phyloP scores from a whole-genome alignment of 257 asterid species.

The Knoxia roxburghii region DNA sequence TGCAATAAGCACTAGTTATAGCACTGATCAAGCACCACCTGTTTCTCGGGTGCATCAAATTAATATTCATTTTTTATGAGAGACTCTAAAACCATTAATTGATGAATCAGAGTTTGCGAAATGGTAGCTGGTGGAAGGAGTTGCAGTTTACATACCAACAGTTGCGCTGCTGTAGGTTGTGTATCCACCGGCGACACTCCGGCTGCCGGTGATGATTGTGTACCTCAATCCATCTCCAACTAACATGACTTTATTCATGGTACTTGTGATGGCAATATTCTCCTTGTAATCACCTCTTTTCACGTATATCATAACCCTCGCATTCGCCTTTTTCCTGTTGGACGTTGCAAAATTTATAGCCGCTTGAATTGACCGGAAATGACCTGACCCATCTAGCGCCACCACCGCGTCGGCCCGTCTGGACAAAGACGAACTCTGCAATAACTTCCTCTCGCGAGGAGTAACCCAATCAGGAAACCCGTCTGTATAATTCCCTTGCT shows the following conservation, averaged over 20 bases:
- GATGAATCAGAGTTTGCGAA: too few relatives aligned
- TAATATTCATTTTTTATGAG: not conserved
- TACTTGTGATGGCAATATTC: constrained; percentile 40
- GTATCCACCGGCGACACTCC: constrained; percentile 56
- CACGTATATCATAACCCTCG: constrained; percentile 56
- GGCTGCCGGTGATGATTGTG: constrained; percentile 61
- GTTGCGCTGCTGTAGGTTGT: constrained; percentile 82
- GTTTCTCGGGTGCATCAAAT: too few relatives aligned
- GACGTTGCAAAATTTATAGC: constrained; percentile 50
- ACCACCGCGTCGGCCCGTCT: constrained; percentile 45
- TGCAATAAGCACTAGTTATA: too few relatives aligned
- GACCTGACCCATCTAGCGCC: constrained; percentile 59
- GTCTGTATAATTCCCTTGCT: constrained; percentile 3
- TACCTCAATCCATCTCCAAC: constrained; percentile 66
- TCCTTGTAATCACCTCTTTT: constrained; percentile 68
- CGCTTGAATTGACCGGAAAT: constrained; percentile 55
- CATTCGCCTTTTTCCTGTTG: constrained; percentile 29
- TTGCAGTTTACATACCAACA: constrained; percentile 40
- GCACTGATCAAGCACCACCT: too few relatives aligned
- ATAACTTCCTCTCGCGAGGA: constrained; percentile 32
- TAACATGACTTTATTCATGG: constrained; percentile 59
- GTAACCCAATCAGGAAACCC: constrained; percentile 47
- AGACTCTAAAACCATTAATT: not conserved
- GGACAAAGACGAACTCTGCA: constrained; percentile 31
- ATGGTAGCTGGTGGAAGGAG: not conserved